Evolutionary conservation across 371 early-diverging fungal genomes (phyloP).

Genomic region (Mucor plumbeus): DNA sequence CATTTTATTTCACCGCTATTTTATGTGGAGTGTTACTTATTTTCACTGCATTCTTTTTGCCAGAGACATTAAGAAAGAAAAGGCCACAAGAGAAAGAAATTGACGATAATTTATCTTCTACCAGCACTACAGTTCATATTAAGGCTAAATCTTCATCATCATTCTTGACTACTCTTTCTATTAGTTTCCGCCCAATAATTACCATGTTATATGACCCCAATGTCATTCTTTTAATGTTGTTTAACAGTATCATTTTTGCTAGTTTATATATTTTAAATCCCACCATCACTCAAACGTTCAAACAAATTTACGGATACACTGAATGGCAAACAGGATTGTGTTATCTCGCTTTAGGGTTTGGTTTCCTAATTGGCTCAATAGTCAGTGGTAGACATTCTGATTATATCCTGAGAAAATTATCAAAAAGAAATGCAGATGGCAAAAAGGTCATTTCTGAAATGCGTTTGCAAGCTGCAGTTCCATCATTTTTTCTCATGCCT

Average conservation of each 20-base stretch:
- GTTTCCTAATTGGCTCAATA: slow-evolving; percentile 56
- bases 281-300: slow-evolving; percentile 47
- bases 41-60: slow-evolving; percentile 16
- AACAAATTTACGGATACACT: slow-evolving; percentile 37
- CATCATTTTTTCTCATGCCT: slow-evolving; percentile 57
- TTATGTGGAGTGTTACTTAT: slow-evolving; percentile 29
- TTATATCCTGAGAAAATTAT: slow-evolving; percentile 40
- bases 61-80: slow-evolving; percentile 24
- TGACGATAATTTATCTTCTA: neutral
- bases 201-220: slow-evolving; percentile 34
- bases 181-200: slow-evolving; percentile 31
- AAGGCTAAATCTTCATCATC: neutral
- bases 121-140: neutral
- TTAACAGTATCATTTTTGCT: slow-evolving; percentile 39
- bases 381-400: slow-evolving; percentile 58
- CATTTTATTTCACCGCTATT: slow-evolving; percentile 67
- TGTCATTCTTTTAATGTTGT: slow-evolving; percentile 27
- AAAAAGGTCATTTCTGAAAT: slow-evolving; percentile 40
- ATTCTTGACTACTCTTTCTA: neutral
- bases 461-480: slow-evolving; percentile 49
- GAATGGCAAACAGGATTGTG: slow-evolving; percentile 50
- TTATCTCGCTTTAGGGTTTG: slow-evolving; percentile 54
- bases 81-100: neutral
- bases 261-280: slow-evolving; percentile 43
- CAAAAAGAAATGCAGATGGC: slow-evolving; percentile 13